Percentiles rank a stretch among this genome's conserved stretches.
phyloP scores from a whole-genome alignment of 257 asterid genomes.

The Ballota nigra region DNA sequence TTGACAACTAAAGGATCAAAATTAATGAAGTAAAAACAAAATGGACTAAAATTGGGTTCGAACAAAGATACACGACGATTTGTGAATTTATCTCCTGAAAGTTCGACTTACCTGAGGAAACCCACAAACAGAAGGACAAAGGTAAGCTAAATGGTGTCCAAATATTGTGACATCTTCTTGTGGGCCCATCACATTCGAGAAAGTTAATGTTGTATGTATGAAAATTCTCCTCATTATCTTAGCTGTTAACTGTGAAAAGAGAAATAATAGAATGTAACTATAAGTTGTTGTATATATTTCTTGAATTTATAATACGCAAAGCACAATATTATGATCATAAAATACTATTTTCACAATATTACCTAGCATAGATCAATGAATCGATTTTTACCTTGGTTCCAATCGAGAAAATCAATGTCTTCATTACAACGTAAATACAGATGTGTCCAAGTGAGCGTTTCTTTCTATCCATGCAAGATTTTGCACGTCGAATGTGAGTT shows the following conservation, averaged over 20 bases:
- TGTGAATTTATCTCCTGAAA: no score
- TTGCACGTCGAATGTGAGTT: conserved; percentile 37
- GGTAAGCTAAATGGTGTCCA: conserved; percentile 37
- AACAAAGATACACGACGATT: no score
- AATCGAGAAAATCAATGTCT: conserved; percentile 18
- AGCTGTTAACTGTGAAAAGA: conserved; percentile 33
- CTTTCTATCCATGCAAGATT: conserved; percentile 43
- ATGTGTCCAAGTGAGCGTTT: conserved; percentile 48
- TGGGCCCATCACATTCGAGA: conserved; percentile 44
- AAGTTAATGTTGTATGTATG: conserved; percentile 25
- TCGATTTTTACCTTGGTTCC: conserved; percentile 39
- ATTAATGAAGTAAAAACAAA: no score
- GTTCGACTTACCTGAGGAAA: conserved; percentile 36
- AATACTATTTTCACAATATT: no score
- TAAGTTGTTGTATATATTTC: no score
- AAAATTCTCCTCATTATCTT: conserved; percentile 1
- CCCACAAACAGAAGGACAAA: conserved; percentile 44
- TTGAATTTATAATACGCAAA: no score
- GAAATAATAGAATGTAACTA: neutral
- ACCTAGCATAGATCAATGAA: no score
- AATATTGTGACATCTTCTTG: conserved; percentile 38
- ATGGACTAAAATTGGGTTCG: no score
- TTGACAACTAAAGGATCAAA: no score
- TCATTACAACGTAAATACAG: neutral
- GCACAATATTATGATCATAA: no score